Conservation (phyloP, 176 grass and related monocot species). For the Aegilops speltoides region DNA sequence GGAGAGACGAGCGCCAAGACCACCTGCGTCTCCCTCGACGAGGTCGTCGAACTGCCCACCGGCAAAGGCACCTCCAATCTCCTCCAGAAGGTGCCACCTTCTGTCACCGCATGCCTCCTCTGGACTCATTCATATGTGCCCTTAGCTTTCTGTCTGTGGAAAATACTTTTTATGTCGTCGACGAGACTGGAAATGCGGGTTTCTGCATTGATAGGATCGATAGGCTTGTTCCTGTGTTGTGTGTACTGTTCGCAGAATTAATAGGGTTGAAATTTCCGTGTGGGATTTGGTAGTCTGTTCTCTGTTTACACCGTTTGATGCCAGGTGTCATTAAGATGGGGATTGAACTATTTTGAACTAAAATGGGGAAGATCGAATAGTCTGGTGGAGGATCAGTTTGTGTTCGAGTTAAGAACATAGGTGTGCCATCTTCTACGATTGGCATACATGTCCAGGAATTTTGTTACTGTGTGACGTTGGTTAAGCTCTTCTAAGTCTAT, state of each 20-base stretch:
- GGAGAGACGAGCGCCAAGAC: constrained; percentile 75
- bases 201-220: background rate
- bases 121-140: background rate
- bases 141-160: background rate
- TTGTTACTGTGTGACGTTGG: background rate
- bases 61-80: constrained; percentile 63
- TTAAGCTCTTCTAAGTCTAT: background rate
- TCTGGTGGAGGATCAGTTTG: background rate
- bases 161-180: background rate
- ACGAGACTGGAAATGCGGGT: background rate
- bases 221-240: background rate
- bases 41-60: constrained; percentile 55
- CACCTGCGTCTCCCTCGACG: constrained; percentile 56
- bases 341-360: background rate
- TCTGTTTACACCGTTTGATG: background rate
- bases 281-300: background rate
- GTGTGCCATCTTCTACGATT: background rate
- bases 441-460: background rate
- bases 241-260: background rate
- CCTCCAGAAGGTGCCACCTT: constrained; percentile 72
- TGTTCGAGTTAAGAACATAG: background rate
- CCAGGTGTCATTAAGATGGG: background rate
- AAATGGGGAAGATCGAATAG: background rate
- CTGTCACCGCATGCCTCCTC: background rate
- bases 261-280: background rate